These are phyloP conservation scores for Albatrellus sp. DNA, from an alignment of 1,284 basidiomycete species.

Conservation along the genomic window DNA sequence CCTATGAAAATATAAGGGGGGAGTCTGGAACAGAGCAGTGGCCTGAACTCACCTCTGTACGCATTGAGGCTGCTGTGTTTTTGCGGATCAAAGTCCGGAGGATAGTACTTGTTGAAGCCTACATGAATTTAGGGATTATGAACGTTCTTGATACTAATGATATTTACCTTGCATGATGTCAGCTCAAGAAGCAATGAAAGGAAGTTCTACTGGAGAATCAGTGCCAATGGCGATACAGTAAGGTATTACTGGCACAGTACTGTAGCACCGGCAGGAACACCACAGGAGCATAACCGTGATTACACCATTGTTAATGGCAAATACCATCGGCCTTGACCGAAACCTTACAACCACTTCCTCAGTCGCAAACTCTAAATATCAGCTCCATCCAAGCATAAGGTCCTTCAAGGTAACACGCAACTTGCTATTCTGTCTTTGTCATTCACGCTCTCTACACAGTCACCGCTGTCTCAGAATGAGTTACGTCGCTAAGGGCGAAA, in stretches of 20 bases:
- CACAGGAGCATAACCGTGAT: not conserved
- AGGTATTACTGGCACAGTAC: too few relatives aligned
- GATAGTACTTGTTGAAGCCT: constrained; percentile 89
- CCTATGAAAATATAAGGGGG: constrained; percentile 39
- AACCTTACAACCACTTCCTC: not conserved
- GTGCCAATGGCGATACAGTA: too few relatives aligned
- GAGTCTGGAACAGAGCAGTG: constrained; percentile 1
- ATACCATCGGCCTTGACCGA: constrained; percentile 7
- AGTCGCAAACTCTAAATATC: constrained; percentile 21
- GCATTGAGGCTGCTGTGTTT: constrained; percentile 76
- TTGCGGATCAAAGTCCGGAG: constrained; percentile 81
- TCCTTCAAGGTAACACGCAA: constrained; percentile 14
- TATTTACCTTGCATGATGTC: constrained; percentile 19
- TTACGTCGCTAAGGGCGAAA: constrained; percentile 99
- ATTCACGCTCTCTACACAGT: constrained; percentile 24
- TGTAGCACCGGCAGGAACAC: not conserved
- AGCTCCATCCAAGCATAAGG: constrained; percentile 17
- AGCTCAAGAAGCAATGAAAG: not conserved
- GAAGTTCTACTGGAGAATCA: too few relatives aligned
- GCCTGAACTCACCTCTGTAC: constrained; percentile 43
- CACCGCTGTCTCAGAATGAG: constrained; percentile 88
- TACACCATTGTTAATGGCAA: constrained; percentile 6
- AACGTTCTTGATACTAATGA: not conserved
- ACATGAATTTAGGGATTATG: constrained; percentile 9
- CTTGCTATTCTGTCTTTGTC: not conserved